Percentiles rank a stretch among this genome's conserved stretches.
Conservation (phyloP, 345 rosid genomes). For the Hirschfeldia incana region DNA sequence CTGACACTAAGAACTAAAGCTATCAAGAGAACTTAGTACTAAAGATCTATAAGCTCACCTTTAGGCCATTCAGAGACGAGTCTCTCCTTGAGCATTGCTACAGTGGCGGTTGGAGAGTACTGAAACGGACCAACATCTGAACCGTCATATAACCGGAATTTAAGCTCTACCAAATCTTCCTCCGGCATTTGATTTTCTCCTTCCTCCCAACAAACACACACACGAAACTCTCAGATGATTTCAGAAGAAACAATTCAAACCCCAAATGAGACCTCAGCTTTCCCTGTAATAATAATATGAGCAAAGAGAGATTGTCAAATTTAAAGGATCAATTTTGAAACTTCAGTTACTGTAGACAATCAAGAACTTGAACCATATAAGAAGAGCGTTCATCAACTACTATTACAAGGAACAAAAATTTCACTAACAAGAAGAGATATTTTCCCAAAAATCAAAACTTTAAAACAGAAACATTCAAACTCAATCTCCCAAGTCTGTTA, state of each 20-base stretch:
- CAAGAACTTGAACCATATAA: conserved; percentile 7
- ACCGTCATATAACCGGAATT: conserved; percentile 89
- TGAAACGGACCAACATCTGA: conserved; percentile 89
- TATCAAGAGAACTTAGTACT: background rate
- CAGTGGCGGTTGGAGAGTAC: conserved; percentile 74
- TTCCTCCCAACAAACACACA: conserved; percentile 17
- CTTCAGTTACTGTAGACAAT: background rate
- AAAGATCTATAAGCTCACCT: conserved; percentile 46
- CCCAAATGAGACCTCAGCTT: conserved; percentile 4
- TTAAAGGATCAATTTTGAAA: background rate
- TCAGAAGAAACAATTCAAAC: conserved; percentile 6
- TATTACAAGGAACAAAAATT: no score
- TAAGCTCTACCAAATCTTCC: conserved; percentile 77
- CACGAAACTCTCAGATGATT: conserved; percentile 2
- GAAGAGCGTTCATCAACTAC: background rate
- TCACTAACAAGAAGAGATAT: background rate
- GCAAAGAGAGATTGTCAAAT: conserved; percentile 7
- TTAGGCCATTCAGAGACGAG: conserved; percentile 87
- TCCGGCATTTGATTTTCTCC: conserved; percentile 66
- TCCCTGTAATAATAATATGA: background rate
- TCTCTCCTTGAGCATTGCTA: conserved; percentile 76
- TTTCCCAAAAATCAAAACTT: conserved; percentile 13
- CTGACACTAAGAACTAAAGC: background rate
- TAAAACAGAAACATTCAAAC: background rate
- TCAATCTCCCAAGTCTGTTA: background rate